A percentile compares a stretch with the other conserved stretches of the same genome.
Conservation (phyloP, 148 eudicot genomes). For the Vaccinium myrtillus region DNA sequence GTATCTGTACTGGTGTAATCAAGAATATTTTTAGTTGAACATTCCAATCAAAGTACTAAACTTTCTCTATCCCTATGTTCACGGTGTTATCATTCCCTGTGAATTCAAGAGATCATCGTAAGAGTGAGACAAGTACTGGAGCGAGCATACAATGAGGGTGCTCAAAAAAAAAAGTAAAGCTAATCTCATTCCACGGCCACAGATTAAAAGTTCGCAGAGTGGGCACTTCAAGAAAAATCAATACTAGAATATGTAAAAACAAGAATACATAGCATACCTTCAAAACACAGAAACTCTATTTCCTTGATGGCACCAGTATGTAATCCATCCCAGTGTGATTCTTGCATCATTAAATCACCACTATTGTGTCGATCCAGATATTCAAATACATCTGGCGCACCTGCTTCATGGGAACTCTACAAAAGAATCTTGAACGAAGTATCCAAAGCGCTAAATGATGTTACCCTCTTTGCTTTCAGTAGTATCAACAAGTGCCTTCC, state of each 20-base stretch:
- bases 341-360: not conserved
- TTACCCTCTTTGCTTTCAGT: constrained; percentile 6
- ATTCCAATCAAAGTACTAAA: not conserved
- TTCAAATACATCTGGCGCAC: not conserved
- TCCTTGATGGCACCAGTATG: not conserved
- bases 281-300: not conserved
- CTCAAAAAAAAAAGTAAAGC: not conserved
- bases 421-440: not conserved
- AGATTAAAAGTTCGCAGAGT: not conserved
- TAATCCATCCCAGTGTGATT: not conserved
- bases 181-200: not conserved
- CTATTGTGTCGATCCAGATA: not conserved
- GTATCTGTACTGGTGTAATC: not conserved
- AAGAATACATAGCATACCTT: constrained; percentile 8
- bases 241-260: not conserved
- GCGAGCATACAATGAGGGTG: not conserved
- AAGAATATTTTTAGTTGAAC: not conserved
- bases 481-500: constrained; percentile 11
- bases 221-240: not conserved
- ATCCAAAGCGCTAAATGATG: not conserved
- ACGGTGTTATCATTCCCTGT: not conserved
- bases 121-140: not conserved
- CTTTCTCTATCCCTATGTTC: not conserved
- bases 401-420: not conserved
- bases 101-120: not conserved